phyloP scores from a whole-genome alignment of 371 early-diverging fungal genomes.

The Funneliformis caledonium region DNA sequence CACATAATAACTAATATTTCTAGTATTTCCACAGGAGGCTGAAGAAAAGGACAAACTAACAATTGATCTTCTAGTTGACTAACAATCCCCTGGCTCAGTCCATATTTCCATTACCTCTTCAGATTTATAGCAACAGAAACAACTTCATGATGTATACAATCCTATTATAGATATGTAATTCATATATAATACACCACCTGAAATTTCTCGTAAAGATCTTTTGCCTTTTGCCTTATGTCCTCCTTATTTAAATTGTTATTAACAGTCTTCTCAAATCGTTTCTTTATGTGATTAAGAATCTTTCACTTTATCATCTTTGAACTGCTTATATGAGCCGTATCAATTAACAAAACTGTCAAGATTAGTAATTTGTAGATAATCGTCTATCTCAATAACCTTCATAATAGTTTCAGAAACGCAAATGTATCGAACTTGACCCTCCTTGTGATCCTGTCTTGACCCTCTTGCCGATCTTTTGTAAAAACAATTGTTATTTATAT shows the following conservation, averaged over 20 bases:
- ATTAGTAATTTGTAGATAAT: slow-evolving; percentile 33
- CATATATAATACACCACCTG: neutral
- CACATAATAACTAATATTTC: slow-evolving; percentile 34
- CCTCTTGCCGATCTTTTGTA: no score
- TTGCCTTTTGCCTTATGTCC: neutral
- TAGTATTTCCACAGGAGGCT: slow-evolving; percentile 34
- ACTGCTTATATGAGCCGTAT: slow-evolving; percentile 10
- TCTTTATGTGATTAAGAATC: slow-evolving; percentile 26
- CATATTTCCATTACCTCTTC: slow-evolving; percentile 33
- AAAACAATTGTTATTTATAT: no score
- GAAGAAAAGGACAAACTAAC: slow-evolving; percentile 30
- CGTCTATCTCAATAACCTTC: neutral
- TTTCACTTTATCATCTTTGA: slow-evolving; percentile 34
- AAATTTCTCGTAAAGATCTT: neutral
- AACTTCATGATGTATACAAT: slow-evolving; percentile 33
- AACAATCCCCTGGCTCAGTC: slow-evolving; percentile 39
- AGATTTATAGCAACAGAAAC: slow-evolving; percentile 24
- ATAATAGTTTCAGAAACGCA: no score
- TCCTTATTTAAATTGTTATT: slow-evolving; percentile 17
- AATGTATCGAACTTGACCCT: no score
- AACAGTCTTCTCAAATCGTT: slow-evolving; percentile 10
- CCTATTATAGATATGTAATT: neutral
- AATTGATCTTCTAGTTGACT: slow-evolving; percentile 37
- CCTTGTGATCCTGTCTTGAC: no score
- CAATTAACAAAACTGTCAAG: slow-evolving; percentile 32